A percentile compares a stretch with the other conserved stretches of the same genome.
phyloP scores from a whole-genome alignment of 1,139 yeast species.

The Debaryomycetaceae sp. region DNA sequence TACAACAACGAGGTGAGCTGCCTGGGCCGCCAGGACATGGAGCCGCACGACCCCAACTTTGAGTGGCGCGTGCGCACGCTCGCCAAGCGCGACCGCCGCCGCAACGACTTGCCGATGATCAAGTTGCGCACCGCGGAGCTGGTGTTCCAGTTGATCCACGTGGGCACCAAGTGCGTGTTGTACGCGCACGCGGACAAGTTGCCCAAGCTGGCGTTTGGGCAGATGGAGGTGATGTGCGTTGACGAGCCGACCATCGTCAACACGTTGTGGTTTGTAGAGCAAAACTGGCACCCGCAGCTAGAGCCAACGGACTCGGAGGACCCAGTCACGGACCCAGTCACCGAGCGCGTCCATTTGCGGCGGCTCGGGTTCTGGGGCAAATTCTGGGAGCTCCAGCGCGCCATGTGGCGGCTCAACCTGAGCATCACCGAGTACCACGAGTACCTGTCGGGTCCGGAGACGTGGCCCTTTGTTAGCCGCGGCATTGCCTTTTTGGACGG shows the following conservation, averaged over 20 bases:
- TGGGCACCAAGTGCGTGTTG: conserved; percentile 56
- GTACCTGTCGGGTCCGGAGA: conserved; percentile 28
- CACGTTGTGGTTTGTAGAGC: conserved; percentile 64
- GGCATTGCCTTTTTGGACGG: conserved; percentile 31
- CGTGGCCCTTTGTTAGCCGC: conserved; percentile 36
- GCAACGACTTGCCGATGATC: conserved; percentile 30
- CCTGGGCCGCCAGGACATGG: conserved; percentile 45
- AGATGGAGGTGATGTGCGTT: conserved; percentile 74
- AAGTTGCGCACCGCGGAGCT: conserved; percentile 50
- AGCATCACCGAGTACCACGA: conserved; percentile 24
- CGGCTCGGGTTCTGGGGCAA: conserved; percentile 25
- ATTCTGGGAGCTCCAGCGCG: conserved; percentile 30
- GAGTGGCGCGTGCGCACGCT: conserved; percentile 46
- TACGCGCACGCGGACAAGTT: conserved; percentile 58
- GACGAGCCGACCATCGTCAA: conserved; percentile 56
- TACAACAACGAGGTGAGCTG: conserved; percentile 73
- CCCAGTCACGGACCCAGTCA: conserved; percentile 19
- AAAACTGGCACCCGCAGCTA: conserved; percentile 49
- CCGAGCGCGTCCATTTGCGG: conserved; percentile 18
- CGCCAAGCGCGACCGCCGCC: conserved; percentile 21
- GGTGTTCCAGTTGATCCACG: conserved; percentile 55
- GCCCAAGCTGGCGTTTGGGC: conserved; percentile 68
- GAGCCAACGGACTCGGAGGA: too few relatives aligned
- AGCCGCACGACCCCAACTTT: conserved; percentile 39
- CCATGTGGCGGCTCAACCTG: conserved; percentile 28